Percentiles rank a stretch among this genome's conserved stretches.
phyloP scores from a whole-genome alignment of 805 yeast genomes.

The Sungouiella thailandica region DNA sequence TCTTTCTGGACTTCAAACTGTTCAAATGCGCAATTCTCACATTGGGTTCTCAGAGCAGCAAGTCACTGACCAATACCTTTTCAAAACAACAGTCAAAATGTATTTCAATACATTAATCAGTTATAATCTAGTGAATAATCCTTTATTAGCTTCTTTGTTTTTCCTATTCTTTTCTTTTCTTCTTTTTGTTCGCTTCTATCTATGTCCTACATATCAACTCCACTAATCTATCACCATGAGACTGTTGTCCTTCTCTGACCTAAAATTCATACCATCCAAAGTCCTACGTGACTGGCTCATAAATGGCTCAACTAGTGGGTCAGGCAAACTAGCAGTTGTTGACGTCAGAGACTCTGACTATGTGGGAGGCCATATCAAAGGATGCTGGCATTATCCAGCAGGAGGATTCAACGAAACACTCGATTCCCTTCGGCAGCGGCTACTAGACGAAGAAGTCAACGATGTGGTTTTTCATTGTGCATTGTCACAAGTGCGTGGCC shows the following conservation, averaged over 20 bases:
- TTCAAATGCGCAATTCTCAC: no score
- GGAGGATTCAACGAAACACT: constrained; percentile 35
- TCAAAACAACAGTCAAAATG: no score
- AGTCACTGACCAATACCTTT: no score
- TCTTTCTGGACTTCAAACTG: no score
- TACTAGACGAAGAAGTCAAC: constrained; percentile 27
- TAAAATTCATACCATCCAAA: constrained; percentile 43
- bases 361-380: constrained; percentile 69
- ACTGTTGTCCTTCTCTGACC: constrained; percentile 25
- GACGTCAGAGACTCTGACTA: constrained; percentile 86
- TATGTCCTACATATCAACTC: no score
- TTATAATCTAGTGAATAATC: no score
- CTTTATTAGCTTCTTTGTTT: no score
- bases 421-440: constrained; percentile 32
- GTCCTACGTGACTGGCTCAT: constrained; percentile 44
- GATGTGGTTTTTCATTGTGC: constrained; percentile 88
- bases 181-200: no score
- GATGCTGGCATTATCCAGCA: constrained; percentile 55
- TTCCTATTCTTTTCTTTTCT: no score
- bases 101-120: no score
- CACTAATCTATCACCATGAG: no score
- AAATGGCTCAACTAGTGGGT: constrained; percentile 32
- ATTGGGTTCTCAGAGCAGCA: no score
- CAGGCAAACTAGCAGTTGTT: constrained; percentile 48
- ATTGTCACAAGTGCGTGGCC: constrained; percentile 87